Percentiles rank a stretch among this genome's conserved stretches.
These are phyloP conservation scores for Ustilago esculenta DNA, from an alignment of 1,284 basidiomycete species.

Conservation along the genomic window DNA sequence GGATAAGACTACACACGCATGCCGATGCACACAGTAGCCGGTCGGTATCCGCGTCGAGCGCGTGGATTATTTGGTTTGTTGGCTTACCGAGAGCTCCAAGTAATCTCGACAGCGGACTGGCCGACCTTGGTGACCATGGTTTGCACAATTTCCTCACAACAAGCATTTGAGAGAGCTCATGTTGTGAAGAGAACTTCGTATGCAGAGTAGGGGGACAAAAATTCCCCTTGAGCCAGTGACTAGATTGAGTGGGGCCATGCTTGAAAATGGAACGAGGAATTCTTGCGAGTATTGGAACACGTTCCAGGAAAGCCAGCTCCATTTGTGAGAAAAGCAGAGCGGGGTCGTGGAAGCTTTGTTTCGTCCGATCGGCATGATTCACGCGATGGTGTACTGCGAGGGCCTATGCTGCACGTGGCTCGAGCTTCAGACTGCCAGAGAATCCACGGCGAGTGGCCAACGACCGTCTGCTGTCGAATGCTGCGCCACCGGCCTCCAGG, in stretches of 20 bases:
- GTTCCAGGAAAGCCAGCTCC: constrained; percentile 7
- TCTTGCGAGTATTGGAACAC: constrained; percentile 23
- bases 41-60: background rate
- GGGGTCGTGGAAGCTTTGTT: too few relatives aligned
- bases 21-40: background rate
- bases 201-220: background rate
- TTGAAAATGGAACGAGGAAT: constrained; percentile 2
- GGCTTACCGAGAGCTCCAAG: too few relatives aligned
- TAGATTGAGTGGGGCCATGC: constrained; percentile 4
- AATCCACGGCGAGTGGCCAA: constrained; percentile 44
- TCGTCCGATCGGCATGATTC: too few relatives aligned
- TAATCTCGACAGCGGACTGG: too few relatives aligned
- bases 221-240: background rate
- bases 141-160: background rate
- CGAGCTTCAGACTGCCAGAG: constrained; percentile 37
- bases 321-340: background rate
- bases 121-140: background rate
- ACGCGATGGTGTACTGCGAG: constrained; percentile 5
- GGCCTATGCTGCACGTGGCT: constrained; percentile 7
- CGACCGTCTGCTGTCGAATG: constrained; percentile 20
- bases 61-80: too few relatives aligned
- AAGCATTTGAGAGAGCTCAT: background rate
- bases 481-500: constrained; percentile 13
- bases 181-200: background rate
- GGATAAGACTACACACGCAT: background rate